A percentile compares a stretch with the other conserved stretches of the same genome.
Conservation (phyloP, 495 filamentous ascomycete genomes). For the Xylaria castorea region DNA sequence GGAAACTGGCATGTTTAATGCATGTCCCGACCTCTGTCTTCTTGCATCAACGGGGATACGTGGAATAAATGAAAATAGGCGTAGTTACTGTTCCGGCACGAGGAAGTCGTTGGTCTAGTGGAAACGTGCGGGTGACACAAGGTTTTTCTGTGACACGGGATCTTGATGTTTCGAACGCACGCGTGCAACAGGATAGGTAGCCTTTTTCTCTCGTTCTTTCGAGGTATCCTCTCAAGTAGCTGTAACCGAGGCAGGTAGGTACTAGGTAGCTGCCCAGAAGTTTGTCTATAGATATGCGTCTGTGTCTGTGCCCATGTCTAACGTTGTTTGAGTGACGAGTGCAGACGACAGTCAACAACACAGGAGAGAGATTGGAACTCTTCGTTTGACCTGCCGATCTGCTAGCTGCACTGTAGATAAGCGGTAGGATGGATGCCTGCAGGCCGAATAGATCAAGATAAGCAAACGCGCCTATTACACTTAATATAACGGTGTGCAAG, state of each 20-base stretch:
- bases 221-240: background rate
- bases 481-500: background rate
- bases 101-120: conserved; percentile 43
- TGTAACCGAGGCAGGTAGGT: background rate
- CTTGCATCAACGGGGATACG: background rate
- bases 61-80: background rate
- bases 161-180: background rate
- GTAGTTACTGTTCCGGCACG: background rate
- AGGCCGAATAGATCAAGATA: background rate
- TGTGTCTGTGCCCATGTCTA: background rate
- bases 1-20: conserved; percentile 1
- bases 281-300: background rate
- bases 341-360: conserved; percentile 3
- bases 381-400: conserved; percentile 15
- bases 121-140: conserved; percentile 43
- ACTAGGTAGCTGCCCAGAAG: background rate
- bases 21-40: background rate
- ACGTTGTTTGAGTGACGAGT: conserved; percentile 9
- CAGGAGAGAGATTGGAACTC: conserved; percentile 6
- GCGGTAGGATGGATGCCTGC: background rate
- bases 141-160: conserved; percentile 31
- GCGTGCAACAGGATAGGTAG: background rate
- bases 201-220: background rate
- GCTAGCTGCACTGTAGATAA: background rate
- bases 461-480: background rate